These are phyloP conservation scores for Ogataea hybrid DNA, from an alignment of 1,139 yeast genomes.

Conservation along the genomic window DNA sequence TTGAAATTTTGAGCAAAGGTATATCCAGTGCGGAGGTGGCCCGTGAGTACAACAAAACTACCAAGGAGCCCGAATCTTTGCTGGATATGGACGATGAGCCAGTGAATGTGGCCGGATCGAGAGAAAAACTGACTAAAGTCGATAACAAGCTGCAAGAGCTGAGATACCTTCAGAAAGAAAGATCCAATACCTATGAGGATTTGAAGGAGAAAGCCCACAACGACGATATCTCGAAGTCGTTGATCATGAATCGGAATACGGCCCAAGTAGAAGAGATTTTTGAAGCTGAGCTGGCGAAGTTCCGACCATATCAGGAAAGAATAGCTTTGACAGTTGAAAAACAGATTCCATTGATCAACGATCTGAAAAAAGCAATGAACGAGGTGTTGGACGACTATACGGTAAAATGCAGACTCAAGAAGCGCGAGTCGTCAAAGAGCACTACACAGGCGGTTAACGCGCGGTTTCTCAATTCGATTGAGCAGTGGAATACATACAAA, in stretches of 20 bases:
- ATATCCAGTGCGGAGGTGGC: conserved; percentile 19
- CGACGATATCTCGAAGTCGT: conserved; percentile 82
- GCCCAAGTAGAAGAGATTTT: conserved; percentile 56
- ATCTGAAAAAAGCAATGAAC: conserved; percentile 59
- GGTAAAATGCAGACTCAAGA: conserved; percentile 39
- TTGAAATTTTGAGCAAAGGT: conserved; percentile 21
- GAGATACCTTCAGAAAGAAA: conserved; percentile 54
- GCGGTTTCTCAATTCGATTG: conserved; percentile 47
- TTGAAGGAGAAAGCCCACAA: conserved; percentile 69
- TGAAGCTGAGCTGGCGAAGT: conserved; percentile 73
- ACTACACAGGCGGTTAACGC: conserved; percentile 38
- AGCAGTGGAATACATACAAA: conserved; percentile 55
- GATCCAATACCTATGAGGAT: conserved; percentile 57
- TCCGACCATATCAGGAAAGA: conserved; percentile 64
- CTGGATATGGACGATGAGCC: conserved; percentile 52
- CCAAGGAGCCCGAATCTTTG: conserved; percentile 46
- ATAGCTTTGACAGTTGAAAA: conserved; percentile 65
- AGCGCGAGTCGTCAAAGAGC: conserved; percentile 34
- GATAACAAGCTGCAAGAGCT: conserved; percentile 46
- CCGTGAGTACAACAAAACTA: conserved; percentile 1
- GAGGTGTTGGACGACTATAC: conserved; percentile 47
- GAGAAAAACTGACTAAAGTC: conserved; percentile 41
- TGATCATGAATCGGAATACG: conserved; percentile 64
- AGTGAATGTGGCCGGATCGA: conserved; percentile 31
- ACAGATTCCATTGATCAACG: conserved; percentile 56